These are phyloP conservation scores for Coemansia sp. DNA, from an alignment of 192 early-diverging fungal species.

Conservation along the genomic window DNA sequence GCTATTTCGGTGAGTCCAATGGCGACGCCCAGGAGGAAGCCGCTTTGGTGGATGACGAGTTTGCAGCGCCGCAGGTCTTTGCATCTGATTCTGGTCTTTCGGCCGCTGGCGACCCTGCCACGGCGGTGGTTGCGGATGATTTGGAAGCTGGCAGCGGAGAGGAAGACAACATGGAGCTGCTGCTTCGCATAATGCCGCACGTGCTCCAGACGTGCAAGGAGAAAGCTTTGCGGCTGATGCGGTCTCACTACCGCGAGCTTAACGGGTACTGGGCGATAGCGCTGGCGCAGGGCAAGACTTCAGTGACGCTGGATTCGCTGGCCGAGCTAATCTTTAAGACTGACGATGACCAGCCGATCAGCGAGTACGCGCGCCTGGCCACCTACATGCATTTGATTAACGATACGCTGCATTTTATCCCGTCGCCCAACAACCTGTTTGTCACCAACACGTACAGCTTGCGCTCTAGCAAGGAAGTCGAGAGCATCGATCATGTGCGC, in stretches of 20 bases:
- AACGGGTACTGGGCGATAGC: conserved; percentile 33
- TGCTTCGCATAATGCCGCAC: conserved; percentile 26
- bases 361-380: conserved; percentile 49
- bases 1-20: background rate
- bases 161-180: conserved; percentile 9
- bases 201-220: conserved; percentile 15
- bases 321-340: conserved; percentile 38
- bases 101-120: background rate
- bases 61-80: background rate
- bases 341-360: background rate
- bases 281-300: conserved; percentile 6
- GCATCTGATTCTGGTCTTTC: background rate
- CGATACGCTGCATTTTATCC: conserved; percentile 55
- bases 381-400: conserved; percentile 59
- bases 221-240: conserved; percentile 29
- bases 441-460: conserved; percentile 54
- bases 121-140: background rate
- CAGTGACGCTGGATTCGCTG: conserved; percentile 36
- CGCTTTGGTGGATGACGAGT: background rate
- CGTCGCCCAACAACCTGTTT: conserved; percentile 47
- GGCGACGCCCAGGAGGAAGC: background rate
- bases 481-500: conserved; percentile 41
- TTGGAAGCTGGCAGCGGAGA: background rate
- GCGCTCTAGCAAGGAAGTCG: conserved; percentile 47
- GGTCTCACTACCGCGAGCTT: conserved; percentile 35